A percentile compares a stretch with the other conserved stretches of the same genome.
Conservation (phyloP, 441 rosid genomes). For the Daphne laureola region DNA sequence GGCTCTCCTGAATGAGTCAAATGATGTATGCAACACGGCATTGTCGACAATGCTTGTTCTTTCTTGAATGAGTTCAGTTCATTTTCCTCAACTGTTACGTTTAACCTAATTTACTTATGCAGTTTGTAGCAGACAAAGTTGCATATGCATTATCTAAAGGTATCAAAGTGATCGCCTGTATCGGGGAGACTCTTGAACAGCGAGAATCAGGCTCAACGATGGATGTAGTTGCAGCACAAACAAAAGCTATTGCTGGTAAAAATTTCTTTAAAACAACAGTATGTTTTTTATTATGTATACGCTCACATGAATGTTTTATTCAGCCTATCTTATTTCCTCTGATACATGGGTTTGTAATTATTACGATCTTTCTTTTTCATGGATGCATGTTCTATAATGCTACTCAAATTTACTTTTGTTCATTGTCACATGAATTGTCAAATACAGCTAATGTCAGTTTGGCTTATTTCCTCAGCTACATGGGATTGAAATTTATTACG, state of each 20-base stretch:
- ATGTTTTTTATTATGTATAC: background rate
- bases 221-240: constrained; percentile 66
- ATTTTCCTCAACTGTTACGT: constrained; percentile 3
- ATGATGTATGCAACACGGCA: constrained; percentile 26
- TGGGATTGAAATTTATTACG: background rate
- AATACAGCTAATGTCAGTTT: no score
- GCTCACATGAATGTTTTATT: constrained; percentile 1
- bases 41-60: background rate
- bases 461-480: constrained; percentile 1
- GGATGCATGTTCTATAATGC: no score
- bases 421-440: no score
- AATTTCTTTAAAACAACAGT: background rate
- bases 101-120: constrained; percentile 11
- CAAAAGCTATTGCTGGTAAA: constrained; percentile 49
- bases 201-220: constrained; percentile 62
- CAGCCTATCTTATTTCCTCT: background rate
- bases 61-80: background rate
- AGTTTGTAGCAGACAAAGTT: constrained; percentile 73
- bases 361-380: no score
- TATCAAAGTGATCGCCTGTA: constrained; percentile 67
- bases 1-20: constrained; percentile 44
- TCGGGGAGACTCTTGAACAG: constrained; percentile 75
- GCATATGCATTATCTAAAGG: constrained; percentile 62
- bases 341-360: background rate
- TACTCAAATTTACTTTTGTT: background rate